Conservation (phyloP, 495 filamentous ascomycete genomes). For the Penicillium coprophilum region DNA sequence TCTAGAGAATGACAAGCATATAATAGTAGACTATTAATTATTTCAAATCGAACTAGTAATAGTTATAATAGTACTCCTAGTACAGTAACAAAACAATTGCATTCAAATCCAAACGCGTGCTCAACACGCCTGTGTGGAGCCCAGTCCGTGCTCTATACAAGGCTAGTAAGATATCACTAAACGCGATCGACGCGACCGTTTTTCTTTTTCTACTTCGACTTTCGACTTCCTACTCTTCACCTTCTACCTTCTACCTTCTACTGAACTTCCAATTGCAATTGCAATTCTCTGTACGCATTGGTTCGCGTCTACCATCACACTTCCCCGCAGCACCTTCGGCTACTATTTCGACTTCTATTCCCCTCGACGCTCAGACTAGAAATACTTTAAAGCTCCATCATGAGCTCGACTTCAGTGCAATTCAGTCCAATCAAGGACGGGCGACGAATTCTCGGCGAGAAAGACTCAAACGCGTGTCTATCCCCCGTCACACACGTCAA, state of each 20-base stretch:
- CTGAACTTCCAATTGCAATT: background rate
- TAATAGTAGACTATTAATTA: background rate
- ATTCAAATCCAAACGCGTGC: slow-evolving; percentile 26
- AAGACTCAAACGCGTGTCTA: slow-evolving; percentile 48
- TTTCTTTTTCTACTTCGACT: slow-evolving; percentile 9
- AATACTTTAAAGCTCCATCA: slow-evolving; percentile 13
- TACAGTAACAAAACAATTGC: background rate
- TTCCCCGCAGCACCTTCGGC: slow-evolving; percentile 3
- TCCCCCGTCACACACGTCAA: slow-evolving; percentile 38
- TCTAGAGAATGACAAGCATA: background rate
- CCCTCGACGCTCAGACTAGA: background rate
- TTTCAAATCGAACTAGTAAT: background rate
- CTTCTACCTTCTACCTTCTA: slow-evolving; percentile 2
- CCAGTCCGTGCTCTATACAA: slow-evolving; percentile 36
- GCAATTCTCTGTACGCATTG: background rate
- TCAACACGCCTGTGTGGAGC: slow-evolving; percentile 31
- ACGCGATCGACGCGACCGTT: slow-evolving; percentile 36
- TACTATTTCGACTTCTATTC: background rate
- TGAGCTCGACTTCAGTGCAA: slow-evolving; percentile 32
- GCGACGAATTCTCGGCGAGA: slow-evolving; percentile 46
- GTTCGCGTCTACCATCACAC: slow-evolving; percentile 1
- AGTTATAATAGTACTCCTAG: background rate
- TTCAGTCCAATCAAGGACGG: slow-evolving; percentile 45
- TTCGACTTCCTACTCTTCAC: background rate
- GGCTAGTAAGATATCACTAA: slow-evolving; percentile 32